Evolutionary conservation across 345 rosid genomes (phyloP).

Genomic region (Ricinus communis): DNA sequence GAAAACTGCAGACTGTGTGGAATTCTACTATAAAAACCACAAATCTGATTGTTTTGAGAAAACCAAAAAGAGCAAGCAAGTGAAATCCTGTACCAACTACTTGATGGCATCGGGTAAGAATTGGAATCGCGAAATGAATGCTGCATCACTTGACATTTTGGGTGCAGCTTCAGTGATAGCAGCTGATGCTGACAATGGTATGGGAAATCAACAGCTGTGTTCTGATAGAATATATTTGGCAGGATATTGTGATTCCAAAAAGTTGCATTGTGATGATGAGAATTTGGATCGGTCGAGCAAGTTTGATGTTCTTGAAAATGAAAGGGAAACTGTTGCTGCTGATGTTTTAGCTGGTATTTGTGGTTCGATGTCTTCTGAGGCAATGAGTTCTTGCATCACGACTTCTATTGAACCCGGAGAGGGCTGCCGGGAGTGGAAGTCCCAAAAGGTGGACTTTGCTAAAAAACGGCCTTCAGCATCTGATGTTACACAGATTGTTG

Average conservation of each 20-base stretch:
- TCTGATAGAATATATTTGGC: conserved; percentile 47
- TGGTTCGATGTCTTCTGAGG: conserved; percentile 83
- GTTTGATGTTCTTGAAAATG: conserved; percentile 47
- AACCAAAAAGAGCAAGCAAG: conserved; percentile 71
- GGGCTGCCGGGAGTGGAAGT: conserved; percentile 43
- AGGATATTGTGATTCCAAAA: conserved; percentile 44
- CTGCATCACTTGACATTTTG: conserved; percentile 72
- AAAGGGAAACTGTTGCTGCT: conserved; percentile 75
- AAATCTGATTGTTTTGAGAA: conserved; percentile 87
- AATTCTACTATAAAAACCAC: conserved; percentile 96
- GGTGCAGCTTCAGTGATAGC: conserved; percentile 79
- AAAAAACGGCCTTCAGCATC: conserved; percentile 48
- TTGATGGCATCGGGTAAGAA: conserved; percentile 64
- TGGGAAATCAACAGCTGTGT: conserved; percentile 34
- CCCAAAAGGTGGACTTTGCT: conserved; percentile 43
- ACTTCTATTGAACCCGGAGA: conserved; percentile 61
- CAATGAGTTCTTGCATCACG: conserved; percentile 77
- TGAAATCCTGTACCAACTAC: conserved; percentile 56
- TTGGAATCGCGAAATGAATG: conserved; percentile 65
- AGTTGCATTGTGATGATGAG: conserved; percentile 42
- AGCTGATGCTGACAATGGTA: conserved; percentile 54
- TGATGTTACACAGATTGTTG: conserved; percentile 60
- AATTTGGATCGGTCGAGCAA: conserved; percentile 48
- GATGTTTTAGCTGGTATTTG: conserved; percentile 78
- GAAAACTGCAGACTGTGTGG: conserved; percentile 93